Conservation (phyloP, 129 eudicot genomes). For the Chrysanthemum makinoi region DNA sequence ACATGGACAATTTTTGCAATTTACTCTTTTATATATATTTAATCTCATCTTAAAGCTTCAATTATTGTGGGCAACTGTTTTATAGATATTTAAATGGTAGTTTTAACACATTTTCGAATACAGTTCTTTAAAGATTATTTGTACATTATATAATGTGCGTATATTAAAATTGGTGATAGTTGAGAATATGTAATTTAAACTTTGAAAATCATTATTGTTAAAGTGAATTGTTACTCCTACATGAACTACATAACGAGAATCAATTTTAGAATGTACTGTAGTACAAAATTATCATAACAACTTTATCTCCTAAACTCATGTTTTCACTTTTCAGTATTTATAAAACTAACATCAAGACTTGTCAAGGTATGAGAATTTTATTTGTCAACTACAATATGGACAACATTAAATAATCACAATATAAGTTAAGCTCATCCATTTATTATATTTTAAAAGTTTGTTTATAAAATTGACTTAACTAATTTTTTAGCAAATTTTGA, state of each 20-base stretch:
- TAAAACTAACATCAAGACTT: too few relatives aligned
- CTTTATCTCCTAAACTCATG: too few relatives aligned
- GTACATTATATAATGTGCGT: background rate
- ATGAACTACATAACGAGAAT: too few relatives aligned
- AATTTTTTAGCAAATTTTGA: background rate
- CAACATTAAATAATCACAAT: background rate
- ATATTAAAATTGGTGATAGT: background rate
- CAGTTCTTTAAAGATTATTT: too few relatives aligned
- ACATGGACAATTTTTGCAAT: too few relatives aligned
- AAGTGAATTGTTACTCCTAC: too few relatives aligned
- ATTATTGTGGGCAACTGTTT: slow-evolving; percentile 7
- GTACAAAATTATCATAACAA: too few relatives aligned
- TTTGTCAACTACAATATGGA: background rate
- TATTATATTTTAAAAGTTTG: background rate
- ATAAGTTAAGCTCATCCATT: background rate
- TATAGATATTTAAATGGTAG: slow-evolving; percentile 2
- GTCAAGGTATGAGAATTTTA: background rate
- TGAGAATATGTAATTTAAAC: background rate
- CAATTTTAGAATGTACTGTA: too few relatives aligned
- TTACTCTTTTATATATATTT: background rate
- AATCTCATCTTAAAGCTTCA: slow-evolving; percentile 23
- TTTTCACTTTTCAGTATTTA: too few relatives aligned
- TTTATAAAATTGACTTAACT: background rate
- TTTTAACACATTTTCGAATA: background rate
- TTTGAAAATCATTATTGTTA: too few relatives aligned